phyloP scores from a whole-genome alignment of 371 early-diverging fungal genomes.

The Amoeboradix gromovi region DNA sequence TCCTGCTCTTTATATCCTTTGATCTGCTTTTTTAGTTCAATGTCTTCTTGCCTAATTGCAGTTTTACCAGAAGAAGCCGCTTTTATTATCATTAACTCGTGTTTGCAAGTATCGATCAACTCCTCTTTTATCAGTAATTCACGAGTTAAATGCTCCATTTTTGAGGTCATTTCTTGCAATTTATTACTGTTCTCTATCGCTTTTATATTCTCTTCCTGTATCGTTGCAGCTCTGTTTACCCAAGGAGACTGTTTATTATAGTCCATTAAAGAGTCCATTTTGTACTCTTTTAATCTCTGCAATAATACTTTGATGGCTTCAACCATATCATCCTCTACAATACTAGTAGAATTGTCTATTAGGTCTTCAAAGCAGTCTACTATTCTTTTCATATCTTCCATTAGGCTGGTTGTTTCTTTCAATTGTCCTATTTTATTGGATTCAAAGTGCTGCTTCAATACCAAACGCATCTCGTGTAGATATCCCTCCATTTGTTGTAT shows the following conservation, averaged over 20 bases:
- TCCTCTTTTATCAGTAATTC: background rate
- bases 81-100: background rate
- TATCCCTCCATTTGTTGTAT: background rate
- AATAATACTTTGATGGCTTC: background rate
- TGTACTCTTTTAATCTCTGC: background rate
- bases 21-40: background rate
- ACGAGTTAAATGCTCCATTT: background rate
- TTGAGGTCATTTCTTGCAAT: background rate
- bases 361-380: background rate
- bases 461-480: background rate
- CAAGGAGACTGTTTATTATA: background rate
- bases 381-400: background rate
- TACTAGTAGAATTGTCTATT: background rate
- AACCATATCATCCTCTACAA: background rate
- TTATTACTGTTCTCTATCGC: background rate
- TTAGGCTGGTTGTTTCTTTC: background rate
- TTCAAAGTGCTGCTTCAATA: background rate
- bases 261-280: background rate
- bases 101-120: background rate
- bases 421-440: background rate
- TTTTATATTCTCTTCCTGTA: background rate
- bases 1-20: background rate
- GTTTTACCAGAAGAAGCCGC: background rate
- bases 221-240: background rate
- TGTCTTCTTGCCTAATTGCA: background rate